Base-by-base conservation (phyloP, 2,329 filamentous ascomycete species). In the Epichloe aotearoae region DNA sequence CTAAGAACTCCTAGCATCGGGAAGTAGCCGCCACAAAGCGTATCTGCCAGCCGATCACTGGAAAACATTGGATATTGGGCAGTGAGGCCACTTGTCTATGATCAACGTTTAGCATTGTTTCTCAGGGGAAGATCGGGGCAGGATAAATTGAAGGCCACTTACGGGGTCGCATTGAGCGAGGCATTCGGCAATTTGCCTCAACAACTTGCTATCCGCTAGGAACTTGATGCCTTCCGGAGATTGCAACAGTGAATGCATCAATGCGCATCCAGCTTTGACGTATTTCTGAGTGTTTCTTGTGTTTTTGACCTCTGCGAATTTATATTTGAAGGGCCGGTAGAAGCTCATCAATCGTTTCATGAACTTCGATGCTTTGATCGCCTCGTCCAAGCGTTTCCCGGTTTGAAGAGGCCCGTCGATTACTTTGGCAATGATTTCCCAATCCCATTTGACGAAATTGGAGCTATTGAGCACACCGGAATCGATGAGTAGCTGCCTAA, bases 391-490 rank as follows among this genome's bases (percentile, higher is more conserved):
- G 11, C 93, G 79, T 66, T 95, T 96, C 1, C 90, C 84, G 57
- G 89, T 95, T 23, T 89, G 84, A 20, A 98, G 69, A 1, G 94
- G 93, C 0, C 93, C 94, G 63, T 97, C 91, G 37, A 98, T 90
- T 49, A 97, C 82, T 59, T 84, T 86, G 52, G 90, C 77, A 41
- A 98, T 89, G 38, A 95, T 73, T 54, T 95, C 88, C 93, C 94
- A 98, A 63, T 95, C 91, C 93, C 93, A 98, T 65, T 98, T 98
- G 39, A 82, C 75, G 61, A 86, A 95, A 58, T 95, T 96, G 54
- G 88, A 88, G 53, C 87, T 93, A 55, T 84, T 87, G 44, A 97
- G 72, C 2, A 98, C 88, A 50, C 88, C 83, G 4, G 88, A 93
- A 54, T 97, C 86, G 17, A 89, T 71, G 30, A 83, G 62, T 3